Evolutionary conservation across 2,329 filamentous ascomycete species (phyloP).

Genomic region (Trichoderma koningiopsis): DNA sequence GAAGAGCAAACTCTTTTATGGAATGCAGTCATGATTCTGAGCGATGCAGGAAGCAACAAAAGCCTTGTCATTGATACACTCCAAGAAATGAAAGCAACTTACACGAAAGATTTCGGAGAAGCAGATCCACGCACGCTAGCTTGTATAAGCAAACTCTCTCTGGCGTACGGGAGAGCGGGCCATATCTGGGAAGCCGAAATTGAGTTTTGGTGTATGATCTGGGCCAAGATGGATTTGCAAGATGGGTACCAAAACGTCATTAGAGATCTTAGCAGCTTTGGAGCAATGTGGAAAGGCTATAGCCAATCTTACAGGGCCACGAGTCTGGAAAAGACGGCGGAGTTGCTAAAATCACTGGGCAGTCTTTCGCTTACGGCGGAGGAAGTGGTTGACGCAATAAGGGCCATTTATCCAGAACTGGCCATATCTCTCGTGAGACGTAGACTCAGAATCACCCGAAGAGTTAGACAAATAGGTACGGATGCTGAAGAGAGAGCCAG

Average conservation of each 20-base stretch:
- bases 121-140: not conserved
- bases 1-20: not conserved
- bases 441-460: not conserved
- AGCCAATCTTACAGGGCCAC: not conserved
- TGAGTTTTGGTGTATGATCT: conserved; percentile 10
- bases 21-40: conserved; percentile 3
- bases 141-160: not conserved
- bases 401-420: not conserved
- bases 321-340: not conserved
- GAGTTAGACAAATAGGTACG: not conserved
- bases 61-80: not conserved
- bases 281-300: not conserved
- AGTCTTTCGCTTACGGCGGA: not conserved
- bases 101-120: not conserved
- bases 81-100: not conserved
- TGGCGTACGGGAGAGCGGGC: not conserved
- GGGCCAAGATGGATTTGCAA: not conserved
- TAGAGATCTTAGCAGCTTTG: not conserved
- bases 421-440: not conserved
- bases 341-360: not conserved
- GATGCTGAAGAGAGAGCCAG: not conserved
- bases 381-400: not conserved
- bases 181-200: conserved; percentile 4
- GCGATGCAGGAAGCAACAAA: not conserved
- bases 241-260: not conserved